These are phyloP conservation scores for Urochloa ruziziensis DNA, from an alignment of 176 grass and related monocot genomes.

Conservation along the genomic window DNA sequence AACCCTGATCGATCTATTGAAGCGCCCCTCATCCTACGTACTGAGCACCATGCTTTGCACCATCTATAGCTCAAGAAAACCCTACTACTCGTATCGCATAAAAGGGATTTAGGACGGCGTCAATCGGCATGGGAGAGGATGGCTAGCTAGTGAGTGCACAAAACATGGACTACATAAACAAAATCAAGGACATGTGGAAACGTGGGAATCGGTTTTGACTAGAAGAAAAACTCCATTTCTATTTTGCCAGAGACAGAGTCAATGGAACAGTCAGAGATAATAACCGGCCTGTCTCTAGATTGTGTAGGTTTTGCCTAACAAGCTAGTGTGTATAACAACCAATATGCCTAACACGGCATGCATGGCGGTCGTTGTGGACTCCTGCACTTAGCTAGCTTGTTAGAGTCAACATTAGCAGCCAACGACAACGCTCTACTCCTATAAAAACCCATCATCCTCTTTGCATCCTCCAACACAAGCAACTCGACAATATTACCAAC, in stretches of 20 bases:
- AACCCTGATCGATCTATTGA: too few relatives aligned
- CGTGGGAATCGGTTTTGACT: not conserved
- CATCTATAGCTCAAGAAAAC: too few relatives aligned
- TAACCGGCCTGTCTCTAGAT: not conserved
- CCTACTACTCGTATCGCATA: too few relatives aligned
- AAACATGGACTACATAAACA: too few relatives aligned
- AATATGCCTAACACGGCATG: not conserved
- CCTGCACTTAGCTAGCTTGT: not conserved
- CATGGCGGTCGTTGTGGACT: not conserved
- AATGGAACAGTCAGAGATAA: not conserved
- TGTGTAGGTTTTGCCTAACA: not conserved
- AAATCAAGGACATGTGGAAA: not conserved
- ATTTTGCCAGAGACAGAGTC: not conserved
- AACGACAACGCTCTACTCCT: not conserved
- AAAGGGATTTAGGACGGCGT: too few relatives aligned
- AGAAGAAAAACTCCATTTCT: not conserved
- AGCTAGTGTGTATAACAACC: not conserved
- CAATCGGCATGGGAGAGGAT: too few relatives aligned
- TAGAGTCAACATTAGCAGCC: constrained; percentile 22
- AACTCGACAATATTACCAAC: not conserved
- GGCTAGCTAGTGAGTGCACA: too few relatives aligned
- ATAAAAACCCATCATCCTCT: constrained; percentile 5
- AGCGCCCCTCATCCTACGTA: too few relatives aligned
- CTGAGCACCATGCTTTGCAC: too few relatives aligned
- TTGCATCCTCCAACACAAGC: not conserved